Evolutionary conservation across 2,329 filamentous ascomycete species (phyloP).

Genomic region (Cladosporium velox): DNA sequence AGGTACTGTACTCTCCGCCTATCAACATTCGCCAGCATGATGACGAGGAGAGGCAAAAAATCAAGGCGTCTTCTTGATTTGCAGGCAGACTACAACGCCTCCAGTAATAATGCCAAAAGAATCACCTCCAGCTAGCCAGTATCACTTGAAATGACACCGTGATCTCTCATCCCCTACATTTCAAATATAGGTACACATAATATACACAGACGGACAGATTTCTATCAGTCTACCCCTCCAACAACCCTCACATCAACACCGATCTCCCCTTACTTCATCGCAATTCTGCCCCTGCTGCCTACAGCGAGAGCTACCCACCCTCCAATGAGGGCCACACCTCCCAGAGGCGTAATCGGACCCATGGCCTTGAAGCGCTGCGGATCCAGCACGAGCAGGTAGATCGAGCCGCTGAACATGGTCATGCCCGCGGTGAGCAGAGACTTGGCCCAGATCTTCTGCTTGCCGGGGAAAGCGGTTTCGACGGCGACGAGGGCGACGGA

Average conservation of each 20-base stretch:
- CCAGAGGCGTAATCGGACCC: constrained; percentile 66
- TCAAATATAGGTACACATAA: not conserved
- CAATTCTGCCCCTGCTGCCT: constrained; percentile 37
- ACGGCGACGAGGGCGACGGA: constrained; percentile 61
- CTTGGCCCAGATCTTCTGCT: constrained; percentile 53
- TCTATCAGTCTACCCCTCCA: not conserved
- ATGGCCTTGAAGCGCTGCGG: constrained; percentile 60
- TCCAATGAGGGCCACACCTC: constrained; percentile 64
- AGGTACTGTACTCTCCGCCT: not conserved
- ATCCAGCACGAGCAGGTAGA: constrained; percentile 66
- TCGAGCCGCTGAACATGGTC: constrained; percentile 66
- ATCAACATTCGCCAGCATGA: not conserved
- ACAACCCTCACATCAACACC: not conserved
- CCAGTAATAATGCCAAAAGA: not conserved
- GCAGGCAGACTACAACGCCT: not conserved
- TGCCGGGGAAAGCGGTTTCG: constrained; percentile 51
- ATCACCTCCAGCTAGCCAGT: not conserved
- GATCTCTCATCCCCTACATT: not conserved
- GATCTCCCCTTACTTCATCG: constrained; percentile 1
- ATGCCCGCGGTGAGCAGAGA: constrained; percentile 65
- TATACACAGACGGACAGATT: not conserved
- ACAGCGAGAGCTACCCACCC: constrained; percentile 60
- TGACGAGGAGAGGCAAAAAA: not conserved
- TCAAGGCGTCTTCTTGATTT: not conserved
- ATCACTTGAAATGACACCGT: not conserved